A percentile compares a stretch with the other conserved stretches of the same genome.
Evolutionary conservation across 345 rosid species (phyloP).

Genomic region (Toxicodendron radicans): DNA sequence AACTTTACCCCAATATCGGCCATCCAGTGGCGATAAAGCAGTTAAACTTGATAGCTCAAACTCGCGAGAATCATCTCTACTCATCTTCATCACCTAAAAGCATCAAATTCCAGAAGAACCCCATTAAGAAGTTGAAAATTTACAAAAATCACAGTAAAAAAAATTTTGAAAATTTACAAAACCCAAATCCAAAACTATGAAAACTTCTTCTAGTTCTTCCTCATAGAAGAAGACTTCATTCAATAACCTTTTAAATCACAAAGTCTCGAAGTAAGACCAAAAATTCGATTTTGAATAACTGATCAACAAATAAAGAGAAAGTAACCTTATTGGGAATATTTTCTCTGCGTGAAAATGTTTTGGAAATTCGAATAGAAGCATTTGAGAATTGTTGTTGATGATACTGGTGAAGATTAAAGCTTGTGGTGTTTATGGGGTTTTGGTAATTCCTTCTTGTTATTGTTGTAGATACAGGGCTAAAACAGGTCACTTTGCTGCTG

Average conservation of each 20-base stretch:
- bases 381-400: conserved; percentile 21
- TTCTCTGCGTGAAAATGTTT: conserved; percentile 16
- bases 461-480: conserved; percentile 13
- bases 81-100: conserved; percentile 46
- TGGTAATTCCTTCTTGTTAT: conserved; percentile 22
- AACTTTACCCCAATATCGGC: conserved; percentile 88
- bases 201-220: background rate
- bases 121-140: background rate
- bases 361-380: conserved; percentile 29
- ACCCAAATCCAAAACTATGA: background rate
- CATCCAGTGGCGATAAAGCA: conserved; percentile 88
- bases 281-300: conserved; percentile 14
- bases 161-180: background rate
- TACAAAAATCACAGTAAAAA: background rate
- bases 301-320: conserved; percentile 1
- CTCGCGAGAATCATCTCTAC: conserved; percentile 30
- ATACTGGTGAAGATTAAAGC: conserved; percentile 1
- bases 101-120: conserved; percentile 10
- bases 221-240: background rate
- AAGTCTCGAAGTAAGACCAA: conserved; percentile 9
- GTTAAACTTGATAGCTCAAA: conserved; percentile 75
- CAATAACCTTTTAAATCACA: background rate
- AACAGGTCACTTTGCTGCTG: conserved; percentile 14
- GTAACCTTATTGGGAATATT: conserved; percentile 37
- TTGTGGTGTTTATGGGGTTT: conserved; percentile 17